These are phyloP conservation scores for Chenopodium quinoa DNA, from an alignment of 148 eudicot species.

Conservation along the genomic window DNA sequence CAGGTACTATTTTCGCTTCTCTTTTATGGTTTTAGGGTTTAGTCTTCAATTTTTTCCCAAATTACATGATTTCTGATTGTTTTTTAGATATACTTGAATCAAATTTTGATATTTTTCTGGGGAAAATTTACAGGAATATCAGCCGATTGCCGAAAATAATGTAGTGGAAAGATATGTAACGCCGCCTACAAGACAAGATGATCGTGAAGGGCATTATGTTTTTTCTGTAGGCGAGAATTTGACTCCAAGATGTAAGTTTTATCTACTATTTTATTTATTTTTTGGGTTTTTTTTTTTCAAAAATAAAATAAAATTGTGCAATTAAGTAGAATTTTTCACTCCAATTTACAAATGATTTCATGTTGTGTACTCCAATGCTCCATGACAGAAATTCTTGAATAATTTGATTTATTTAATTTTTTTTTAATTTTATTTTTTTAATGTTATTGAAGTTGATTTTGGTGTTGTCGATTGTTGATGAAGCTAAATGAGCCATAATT, in stretches of 20 bases:
- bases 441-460: background rate
- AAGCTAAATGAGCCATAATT: background rate
- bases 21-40: slow-evolving; percentile 12
- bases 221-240: slow-evolving; percentile 76
- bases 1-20: slow-evolving; percentile 22
- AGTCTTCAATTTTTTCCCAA: background rate
- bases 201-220: slow-evolving; percentile 80
- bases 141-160: slow-evolving; percentile 10
- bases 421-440: background rate
- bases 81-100: background rate
- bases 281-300: background rate
- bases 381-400: background rate
- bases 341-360: background rate
- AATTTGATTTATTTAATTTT: background rate
- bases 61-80: background rate
- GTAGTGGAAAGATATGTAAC: slow-evolving; percentile 46
- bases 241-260: slow-evolving; percentile 77
- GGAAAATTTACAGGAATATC: slow-evolving; percentile 30
- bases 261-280: background rate
- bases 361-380: background rate
- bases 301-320: background rate
- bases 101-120: background rate
- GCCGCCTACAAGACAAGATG: slow-evolving; percentile 73
- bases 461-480: background rate
- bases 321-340: background rate